Base-by-base conservation (phyloP, 2,329 filamentous ascomycete species). In the Blumeria graminis region DNA sequence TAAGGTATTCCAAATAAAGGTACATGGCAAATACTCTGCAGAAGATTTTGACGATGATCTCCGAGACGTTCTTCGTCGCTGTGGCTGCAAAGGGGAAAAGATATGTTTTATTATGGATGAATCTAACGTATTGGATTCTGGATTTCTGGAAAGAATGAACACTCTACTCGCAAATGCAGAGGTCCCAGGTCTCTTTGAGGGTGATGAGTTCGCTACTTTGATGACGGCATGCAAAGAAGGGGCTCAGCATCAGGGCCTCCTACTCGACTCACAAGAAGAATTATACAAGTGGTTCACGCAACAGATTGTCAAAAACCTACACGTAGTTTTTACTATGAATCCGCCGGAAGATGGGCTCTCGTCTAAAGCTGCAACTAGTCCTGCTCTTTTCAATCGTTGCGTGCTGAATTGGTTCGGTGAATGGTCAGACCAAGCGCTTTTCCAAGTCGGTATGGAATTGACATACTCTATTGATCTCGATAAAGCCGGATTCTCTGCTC, bases 101-200 rank as follows among this genome's bases (percentile, higher is more conserved):
- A 94, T 99, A 53, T 98, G 93, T 71, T 99, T 99, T 74, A 95
- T 99, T 72, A 96, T 99, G 89, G 92, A 99, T 67, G 92, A 99
- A 71, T 84, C 90, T 9, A 99, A 99, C 65, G 92, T 99, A 38
- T 77, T 99, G 33, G 92, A 99, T 69, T 98, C 92, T 46, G 92
- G 92, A 56, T 99, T 99, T 80, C 71, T 99, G 56, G 92, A 99
- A 69, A 83, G 93, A 64, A 99, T 98, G 92, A 99, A 99, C 68
- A 99, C 92, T 0, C 72, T 99, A 55, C 81, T 99, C 59, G 93
- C 92, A 64, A 99, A 99, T 67, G 92, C 93, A n/a, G 93, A 99
- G 71, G 92, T 99, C 10, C 92, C 92, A 16, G 92, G 92, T 71
- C 78, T 98, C 3, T 99, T 99, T 62, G 93, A 99, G 70, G 92